phyloP scores from a whole-genome alignment of 805 yeast genomes.

The Debaryomyces prosopidis region DNA sequence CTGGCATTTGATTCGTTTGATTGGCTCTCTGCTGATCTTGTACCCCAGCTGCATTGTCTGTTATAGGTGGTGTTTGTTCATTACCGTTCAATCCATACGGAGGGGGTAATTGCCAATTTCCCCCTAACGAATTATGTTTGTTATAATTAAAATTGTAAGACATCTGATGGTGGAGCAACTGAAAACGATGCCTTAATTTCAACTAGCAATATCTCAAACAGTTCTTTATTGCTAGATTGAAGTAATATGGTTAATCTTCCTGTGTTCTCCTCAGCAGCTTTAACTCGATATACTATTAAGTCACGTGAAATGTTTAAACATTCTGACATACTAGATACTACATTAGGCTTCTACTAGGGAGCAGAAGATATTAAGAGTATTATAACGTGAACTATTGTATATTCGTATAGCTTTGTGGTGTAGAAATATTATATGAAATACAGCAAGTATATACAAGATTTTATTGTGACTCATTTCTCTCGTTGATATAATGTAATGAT shows the following conservation, averaged over 20 bases:
- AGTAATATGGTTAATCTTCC: too few relatives aligned
- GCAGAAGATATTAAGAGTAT: too few relatives aligned
- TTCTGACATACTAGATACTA: too few relatives aligned
- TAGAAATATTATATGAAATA: not conserved
- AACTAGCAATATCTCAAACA: too few relatives aligned
- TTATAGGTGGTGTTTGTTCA: constrained; percentile 3
- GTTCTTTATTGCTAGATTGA: too few relatives aligned
- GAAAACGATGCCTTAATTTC: not conserved
- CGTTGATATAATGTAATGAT: not conserved
- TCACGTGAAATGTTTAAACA: too few relatives aligned
- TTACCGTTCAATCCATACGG: constrained; percentile 18
- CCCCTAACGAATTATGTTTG: constrained; percentile 40
- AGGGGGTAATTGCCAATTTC: constrained; percentile 37
- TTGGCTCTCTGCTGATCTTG: constrained; percentile 9
- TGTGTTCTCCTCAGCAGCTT: too few relatives aligned
- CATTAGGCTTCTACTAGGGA: too few relatives aligned
- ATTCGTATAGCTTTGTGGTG: not conserved
- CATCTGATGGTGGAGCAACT: constrained; percentile 16
- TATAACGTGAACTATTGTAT: not conserved
- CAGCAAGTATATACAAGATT: constrained; percentile 1
- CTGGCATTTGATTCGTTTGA: constrained; percentile 19
- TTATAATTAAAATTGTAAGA: constrained; percentile 32
- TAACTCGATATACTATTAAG: too few relatives aligned
- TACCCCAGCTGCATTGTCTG: constrained; percentile 2
- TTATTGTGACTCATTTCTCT: not conserved